Evolutionary conservation across 345 rosid genomes (phyloP).

Genomic region (Arabidopsis arenosa): DNA sequence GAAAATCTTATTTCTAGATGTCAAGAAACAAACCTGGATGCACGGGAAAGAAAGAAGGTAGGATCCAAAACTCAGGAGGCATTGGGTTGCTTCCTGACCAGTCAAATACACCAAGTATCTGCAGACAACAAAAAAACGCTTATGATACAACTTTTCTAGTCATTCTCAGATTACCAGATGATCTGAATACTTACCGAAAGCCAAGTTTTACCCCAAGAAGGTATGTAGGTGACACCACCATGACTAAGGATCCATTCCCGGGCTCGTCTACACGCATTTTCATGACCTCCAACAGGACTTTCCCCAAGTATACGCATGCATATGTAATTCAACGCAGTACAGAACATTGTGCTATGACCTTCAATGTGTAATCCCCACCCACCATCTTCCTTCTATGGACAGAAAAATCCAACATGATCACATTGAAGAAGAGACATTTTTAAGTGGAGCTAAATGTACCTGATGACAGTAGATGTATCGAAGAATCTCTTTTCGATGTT

Average conservation of each 20-base stretch:
- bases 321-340: slow-evolving; percentile 54
- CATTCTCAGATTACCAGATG: neutral
- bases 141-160: neutral
- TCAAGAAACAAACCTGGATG: slow-evolving; percentile 44
- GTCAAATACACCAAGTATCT: slow-evolving; percentile 50
- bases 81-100: slow-evolving; percentile 51
- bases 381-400: slow-evolving; percentile 56
- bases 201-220: slow-evolving; percentile 71
- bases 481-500: slow-evolving; percentile 50
- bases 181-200: slow-evolving; percentile 47
- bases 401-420: neutral
- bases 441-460: slow-evolving; percentile 16
- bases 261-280: slow-evolving; percentile 50
- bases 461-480: slow-evolving; percentile 53
- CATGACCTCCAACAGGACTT: slow-evolving; percentile 53
- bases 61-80: slow-evolving; percentile 52
- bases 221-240: slow-evolving; percentile 51
- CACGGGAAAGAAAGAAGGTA: slow-evolving; percentile 44
- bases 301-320: slow-evolving; percentile 60
- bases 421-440: neutral
- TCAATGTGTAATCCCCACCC: slow-evolving; percentile 68
- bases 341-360: slow-evolving; percentile 63
- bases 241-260: slow-evolving; percentile 59
- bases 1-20: neutral
- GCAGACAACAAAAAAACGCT: neutral